These are phyloP conservation scores for Panicum hallii DNA, from an alignment of 202 grass and related monocot genomes.

Conservation along the genomic window DNA sequence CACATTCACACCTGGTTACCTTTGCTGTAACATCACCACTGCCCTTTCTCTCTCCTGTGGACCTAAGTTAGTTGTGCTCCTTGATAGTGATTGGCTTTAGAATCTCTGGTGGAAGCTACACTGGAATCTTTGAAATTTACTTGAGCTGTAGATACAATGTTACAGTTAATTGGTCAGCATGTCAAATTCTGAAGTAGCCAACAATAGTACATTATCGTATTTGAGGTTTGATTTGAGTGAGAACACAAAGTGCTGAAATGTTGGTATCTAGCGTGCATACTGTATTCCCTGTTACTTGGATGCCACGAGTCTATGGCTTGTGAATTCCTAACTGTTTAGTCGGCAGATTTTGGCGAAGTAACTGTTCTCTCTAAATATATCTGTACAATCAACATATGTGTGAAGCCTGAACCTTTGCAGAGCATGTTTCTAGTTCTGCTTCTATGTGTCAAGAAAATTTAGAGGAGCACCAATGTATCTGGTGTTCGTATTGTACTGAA, in stretches of 20 bases:
- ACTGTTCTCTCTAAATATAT: not conserved
- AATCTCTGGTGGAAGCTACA: conserved; percentile 17
- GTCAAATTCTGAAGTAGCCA: not conserved
- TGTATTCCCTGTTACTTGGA: not conserved
- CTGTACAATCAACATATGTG: not conserved
- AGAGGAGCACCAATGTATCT: not conserved
- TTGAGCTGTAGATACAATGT: not conserved
- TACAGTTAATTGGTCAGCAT: not conserved
- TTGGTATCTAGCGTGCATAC: not conserved
- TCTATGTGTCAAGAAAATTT: not conserved
- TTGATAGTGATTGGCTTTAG: conserved; percentile 28
- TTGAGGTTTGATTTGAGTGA: conserved; percentile 21
- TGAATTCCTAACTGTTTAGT: not conserved
- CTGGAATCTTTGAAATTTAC: conserved; percentile 1
- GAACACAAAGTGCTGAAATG: not conserved
- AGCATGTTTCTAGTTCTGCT: conserved; percentile 7
- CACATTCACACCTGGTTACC: not conserved
- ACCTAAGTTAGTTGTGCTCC: conserved; percentile 7
- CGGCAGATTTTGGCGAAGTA: not conserved
- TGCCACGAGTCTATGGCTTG: not conserved
- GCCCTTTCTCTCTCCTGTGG: not conserved
- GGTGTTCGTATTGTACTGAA: conserved; percentile 5
- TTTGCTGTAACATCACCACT: not conserved
- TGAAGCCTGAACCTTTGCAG: not conserved
- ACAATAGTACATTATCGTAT: conserved; percentile 1